Conservation (phyloP, 371 early-diverging fungal genomes). For the Dinochytrium kinnereticum region DNA sequence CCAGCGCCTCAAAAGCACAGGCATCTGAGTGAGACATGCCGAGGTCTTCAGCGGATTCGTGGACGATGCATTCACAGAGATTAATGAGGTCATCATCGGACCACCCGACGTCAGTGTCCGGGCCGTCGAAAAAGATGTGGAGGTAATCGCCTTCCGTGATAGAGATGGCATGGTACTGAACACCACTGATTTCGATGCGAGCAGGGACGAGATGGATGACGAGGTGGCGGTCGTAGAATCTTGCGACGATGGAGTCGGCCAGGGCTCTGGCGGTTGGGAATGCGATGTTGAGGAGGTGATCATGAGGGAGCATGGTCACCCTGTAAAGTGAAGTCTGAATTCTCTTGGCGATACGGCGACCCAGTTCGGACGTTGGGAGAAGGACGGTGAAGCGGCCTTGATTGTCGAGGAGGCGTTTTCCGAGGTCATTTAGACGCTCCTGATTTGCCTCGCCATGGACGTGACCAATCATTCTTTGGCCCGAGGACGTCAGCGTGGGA, state of each 20-base stretch:
- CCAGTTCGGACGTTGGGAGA: neutral
- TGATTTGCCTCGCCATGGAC: neutral
- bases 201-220: conserved; percentile 5
- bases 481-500: conserved; percentile 35
- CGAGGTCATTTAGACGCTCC: neutral
- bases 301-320: neutral
- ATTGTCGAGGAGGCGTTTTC: conserved; percentile 10
- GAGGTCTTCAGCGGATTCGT: conserved; percentile 32
- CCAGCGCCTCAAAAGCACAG: conserved; percentile 37
- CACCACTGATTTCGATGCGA: conserved; percentile 12
- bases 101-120: neutral
- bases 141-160: conserved; percentile 3
- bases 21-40: conserved; percentile 37
- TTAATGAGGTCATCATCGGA: conserved; percentile 15
- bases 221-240: neutral
- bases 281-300: conserved; percentile 21
- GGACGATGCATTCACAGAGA: conserved; percentile 31
- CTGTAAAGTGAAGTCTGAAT: conserved; percentile 9
- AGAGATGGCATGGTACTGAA: conserved; percentile 26
- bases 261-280: conserved; percentile 4
- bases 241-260: neutral
- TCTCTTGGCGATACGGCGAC: neutral
- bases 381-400: neutral
- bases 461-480: conserved; percentile 33
- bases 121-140: conserved; percentile 20